A percentile compares a stretch with the other conserved stretches of the same genome.
phyloP scores from a whole-genome alignment of 2,329 filamentous ascomycete genomes.

The Pseudocercospora macadamiae region DNA sequence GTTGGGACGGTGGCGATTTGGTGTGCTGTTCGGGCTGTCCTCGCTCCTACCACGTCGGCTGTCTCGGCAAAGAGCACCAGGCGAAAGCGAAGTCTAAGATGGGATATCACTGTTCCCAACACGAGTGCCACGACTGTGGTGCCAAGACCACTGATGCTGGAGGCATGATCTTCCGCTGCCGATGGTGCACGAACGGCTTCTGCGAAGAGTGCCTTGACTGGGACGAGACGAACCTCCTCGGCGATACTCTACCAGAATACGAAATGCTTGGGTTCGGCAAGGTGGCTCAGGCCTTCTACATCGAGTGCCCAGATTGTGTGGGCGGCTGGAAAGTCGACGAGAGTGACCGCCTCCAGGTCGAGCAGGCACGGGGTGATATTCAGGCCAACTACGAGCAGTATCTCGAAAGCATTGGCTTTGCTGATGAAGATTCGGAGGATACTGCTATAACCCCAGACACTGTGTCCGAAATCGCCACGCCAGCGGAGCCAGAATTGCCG shows the following conservation, averaged over 20 bases:
- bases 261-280: slow-evolving; percentile 52
- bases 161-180: slow-evolving; percentile 56
- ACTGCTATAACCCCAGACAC: slow-evolving; percentile 25
- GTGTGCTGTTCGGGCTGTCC: slow-evolving; percentile 57
- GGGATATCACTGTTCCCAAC: slow-evolving; percentile 59
- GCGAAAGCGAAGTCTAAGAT: slow-evolving; percentile 47
- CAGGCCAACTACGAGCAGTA: slow-evolving; percentile 14
- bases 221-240: slow-evolving; percentile 53
- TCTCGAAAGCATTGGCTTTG: not conserved
- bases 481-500: not conserved
- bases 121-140: slow-evolving; percentile 57
- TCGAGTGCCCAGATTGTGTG: slow-evolving; percentile 54
- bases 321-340: slow-evolving; percentile 40
- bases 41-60: slow-evolving; percentile 56
- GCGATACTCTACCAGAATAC: slow-evolving; percentile 56
- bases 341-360: slow-evolving; percentile 10
- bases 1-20: slow-evolving; percentile 54
- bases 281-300: slow-evolving; percentile 53
- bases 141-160: slow-evolving; percentile 56
- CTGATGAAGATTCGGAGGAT: not conserved
- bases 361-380: slow-evolving; percentile 16
- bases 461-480: slow-evolving; percentile 28
- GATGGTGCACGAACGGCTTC: slow-evolving; percentile 58
- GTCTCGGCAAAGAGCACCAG: slow-evolving; percentile 48
- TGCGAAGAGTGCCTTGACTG: slow-evolving; percentile 65